These are phyloP conservation scores for Artomyces pyxidatus DNA, from an alignment of 768 basidiomycete species.

Conservation along the genomic window DNA sequence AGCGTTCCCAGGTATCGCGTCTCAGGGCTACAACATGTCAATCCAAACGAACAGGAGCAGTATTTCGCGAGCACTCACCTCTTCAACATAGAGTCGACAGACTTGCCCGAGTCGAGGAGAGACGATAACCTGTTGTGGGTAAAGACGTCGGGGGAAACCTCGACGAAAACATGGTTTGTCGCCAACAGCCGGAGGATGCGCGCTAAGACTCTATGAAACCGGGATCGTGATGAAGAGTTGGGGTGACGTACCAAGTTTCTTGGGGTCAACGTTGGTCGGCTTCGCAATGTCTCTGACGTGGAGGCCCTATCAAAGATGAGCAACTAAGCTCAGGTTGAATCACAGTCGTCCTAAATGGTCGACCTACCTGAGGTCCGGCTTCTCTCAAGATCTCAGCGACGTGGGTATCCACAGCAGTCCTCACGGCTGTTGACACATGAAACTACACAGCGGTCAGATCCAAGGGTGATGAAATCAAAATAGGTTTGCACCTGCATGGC, in stretches of 20 bases:
- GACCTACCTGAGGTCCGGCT: conserved; percentile 7
- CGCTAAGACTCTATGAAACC: conserved; percentile 14
- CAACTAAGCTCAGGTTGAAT: too few relatives aligned
- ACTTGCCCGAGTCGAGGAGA: conserved; percentile 25
- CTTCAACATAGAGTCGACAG: conserved; percentile 15
- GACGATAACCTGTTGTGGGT: conserved; percentile 31
- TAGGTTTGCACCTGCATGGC: not conserved
- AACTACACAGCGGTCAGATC: not conserved
- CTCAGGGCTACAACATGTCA: not conserved
- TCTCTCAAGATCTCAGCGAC: conserved; percentile 13
- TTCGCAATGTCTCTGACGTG: conserved; percentile 6
- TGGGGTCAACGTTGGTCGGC: not conserved
- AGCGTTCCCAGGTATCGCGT: conserved; percentile 5
- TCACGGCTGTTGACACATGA: not conserved
- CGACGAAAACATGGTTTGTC: conserved; percentile 31
- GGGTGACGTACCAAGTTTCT: conserved; percentile 9
- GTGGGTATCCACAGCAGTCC: not conserved
- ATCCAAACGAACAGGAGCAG: not conserved
- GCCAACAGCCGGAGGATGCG: conserved; percentile 32
- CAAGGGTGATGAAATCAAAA: not conserved
- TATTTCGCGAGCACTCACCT: not conserved
- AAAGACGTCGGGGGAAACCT: conserved; percentile 30
- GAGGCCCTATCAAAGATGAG: conserved; percentile 1
- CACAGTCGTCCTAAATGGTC: too few relatives aligned
- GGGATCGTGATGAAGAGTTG: not conserved